Evolutionary conservation across 208 protist species (phyloP), one percentile per base, ranked within the genome.

Genomic region (Crithidia bombi): DNA sequence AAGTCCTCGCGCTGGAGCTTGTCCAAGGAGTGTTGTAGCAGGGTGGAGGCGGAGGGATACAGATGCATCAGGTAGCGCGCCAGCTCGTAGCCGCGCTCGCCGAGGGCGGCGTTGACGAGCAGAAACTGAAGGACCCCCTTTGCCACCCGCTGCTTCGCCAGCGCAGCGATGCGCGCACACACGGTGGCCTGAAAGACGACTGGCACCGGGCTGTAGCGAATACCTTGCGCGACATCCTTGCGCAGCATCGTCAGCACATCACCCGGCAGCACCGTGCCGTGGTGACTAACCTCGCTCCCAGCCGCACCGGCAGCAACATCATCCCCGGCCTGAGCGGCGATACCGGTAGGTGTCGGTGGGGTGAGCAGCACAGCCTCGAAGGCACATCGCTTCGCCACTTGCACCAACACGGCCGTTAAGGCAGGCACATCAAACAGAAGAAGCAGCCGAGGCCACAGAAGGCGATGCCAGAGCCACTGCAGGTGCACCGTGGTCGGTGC

Each of bases 11-110:
- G 73, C 41, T 76, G 78, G 44, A 97, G 65, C 46, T 86, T 89
- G 62, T 93, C 89, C 25, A 97, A 74, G 1, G 79, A 51, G 70
- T 94, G 73, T 59, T 85, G 73, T 41, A 97, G 68, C 58, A 85
- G 50, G 0, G 75, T 32, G 4, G 86, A 87, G 12, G 87, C 90
- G 6, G 69, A 65, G 3, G 84, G 81, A 59, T 85, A 73, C 15
- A 97, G 79, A 51, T 87, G 86, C 52, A 95, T 76, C 10, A 97
- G 65, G 66, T 82, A 90, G 12, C 87, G 86, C 33, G 82, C 79
- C 25, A 95, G 35, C 28, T 94, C 92, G 39, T 80, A 74, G 41
- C 92, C 89, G 2, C 62, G 70, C 7, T 92, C 85, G 17, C 79
- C 80, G 44, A 91, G 59, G 1, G 43, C 64, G 19, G 69, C 73